Percentiles rank a stretch among this genome's conserved stretches.
phyloP scores from a whole-genome alignment of 441 rosid genomes.

The Populus tomentosa region DNA sequence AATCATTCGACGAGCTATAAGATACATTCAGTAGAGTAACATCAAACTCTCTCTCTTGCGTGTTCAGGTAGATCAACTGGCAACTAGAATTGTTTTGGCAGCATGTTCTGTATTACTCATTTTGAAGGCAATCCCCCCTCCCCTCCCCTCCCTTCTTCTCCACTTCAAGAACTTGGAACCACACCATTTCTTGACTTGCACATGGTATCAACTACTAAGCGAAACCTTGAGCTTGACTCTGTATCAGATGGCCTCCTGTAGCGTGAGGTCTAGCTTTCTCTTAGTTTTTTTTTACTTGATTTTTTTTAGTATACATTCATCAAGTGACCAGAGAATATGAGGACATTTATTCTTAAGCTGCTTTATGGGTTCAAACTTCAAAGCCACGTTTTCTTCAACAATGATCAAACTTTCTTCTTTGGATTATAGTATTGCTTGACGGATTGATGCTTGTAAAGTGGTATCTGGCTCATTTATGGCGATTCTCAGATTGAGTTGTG shows the following conservation, averaged over 20 bases:
- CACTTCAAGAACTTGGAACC: background rate
- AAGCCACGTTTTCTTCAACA: background rate
- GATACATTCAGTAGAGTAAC: too few species aligned
- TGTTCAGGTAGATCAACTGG: conserved; percentile 4
- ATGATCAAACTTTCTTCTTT: background rate
- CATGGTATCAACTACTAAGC: background rate
- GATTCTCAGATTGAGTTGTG: background rate
- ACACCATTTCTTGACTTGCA: background rate
- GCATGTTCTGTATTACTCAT: background rate
- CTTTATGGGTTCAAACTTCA: too few species aligned
- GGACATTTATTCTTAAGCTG: background rate
- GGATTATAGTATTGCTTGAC: background rate
- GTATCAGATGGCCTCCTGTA: background rate
- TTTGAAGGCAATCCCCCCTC: background rate
- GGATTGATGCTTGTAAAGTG: background rate
- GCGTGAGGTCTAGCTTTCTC: background rate
- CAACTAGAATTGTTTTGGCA: background rate
- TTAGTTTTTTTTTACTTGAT: background rate
- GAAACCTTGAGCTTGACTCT: background rate
- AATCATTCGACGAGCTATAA: too few species aligned
- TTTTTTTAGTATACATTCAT: background rate
- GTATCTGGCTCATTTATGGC: too few species aligned
- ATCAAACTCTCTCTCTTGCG: background rate
- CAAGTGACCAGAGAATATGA: background rate
- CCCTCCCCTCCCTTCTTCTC: background rate